Evolutionary conservation across 176 grass and related monocot genomes (phyloP), one percentile per base, ranked within the genome.

Genomic region (Alloteropsis semialata): DNA sequence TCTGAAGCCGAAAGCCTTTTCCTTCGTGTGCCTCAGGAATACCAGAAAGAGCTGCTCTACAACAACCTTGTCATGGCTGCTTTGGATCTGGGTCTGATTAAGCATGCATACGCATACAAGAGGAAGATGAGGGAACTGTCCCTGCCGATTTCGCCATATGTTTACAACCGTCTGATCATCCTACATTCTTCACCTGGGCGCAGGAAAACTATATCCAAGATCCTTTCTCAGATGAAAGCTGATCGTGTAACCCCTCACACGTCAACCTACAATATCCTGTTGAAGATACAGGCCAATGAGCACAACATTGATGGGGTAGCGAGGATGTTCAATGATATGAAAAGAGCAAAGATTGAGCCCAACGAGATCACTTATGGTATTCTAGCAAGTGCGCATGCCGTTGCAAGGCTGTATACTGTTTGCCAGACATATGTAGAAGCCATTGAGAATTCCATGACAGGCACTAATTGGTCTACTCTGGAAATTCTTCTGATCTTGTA

Each of bases 331-430:
- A 88, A 86, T 69, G 85, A 90, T 76, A 98, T 98, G 96, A 92
- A 90, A 81, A 86, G 21, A 72, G 88, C 87, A 49, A 88, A 95
- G n/a, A 70, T 95, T 69, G 91, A 98, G 49, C 96, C 93, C 16
- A 95, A 95, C 82, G 96, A 98, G 76, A 95, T 98, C 73, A 98
- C 93, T 14, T 95, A 92, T 78, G 92, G 96, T 33, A 84, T 95
- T 84, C 70, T 93, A n/a, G 96, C 96, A 34, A 87, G 90, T 53
- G 89, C 96, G 11, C 81, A 98, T 82, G 93, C 93, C 75, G 91
- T 98, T 61, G 96, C 91, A 53, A 93, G 96, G 71, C 85, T 98
- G 30, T 93, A 88, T 78, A 85, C 91, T 59, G 84, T 93, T 77
- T 92, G 85, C 36, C 79, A 88, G 16, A 89, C 87, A 79, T 98